These are phyloP conservation scores for Saccharomycopsis guyanensis DNA, from an alignment of 805 yeast species.

Conservation along the genomic window DNA sequence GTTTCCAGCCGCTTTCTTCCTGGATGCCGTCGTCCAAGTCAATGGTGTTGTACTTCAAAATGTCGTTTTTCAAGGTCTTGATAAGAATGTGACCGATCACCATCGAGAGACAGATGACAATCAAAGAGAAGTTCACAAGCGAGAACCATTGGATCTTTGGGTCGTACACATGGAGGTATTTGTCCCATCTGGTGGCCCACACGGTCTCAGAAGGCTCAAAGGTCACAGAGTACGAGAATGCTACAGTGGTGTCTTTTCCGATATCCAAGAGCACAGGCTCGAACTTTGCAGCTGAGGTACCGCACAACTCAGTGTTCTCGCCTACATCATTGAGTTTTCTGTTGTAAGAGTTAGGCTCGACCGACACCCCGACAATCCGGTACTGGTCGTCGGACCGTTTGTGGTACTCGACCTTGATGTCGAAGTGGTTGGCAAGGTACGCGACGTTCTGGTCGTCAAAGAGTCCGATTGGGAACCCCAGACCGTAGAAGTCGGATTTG, in stretches of 20 bases:
- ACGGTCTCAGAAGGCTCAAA: slow-evolving; percentile 65
- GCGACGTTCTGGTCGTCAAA: slow-evolving; percentile 51
- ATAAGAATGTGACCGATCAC: slow-evolving; percentile 73
- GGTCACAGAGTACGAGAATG: slow-evolving; percentile 75
- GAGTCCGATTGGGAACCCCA: slow-evolving; percentile 75
- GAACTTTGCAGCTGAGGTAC: not conserved
- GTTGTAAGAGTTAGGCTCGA: slow-evolving; percentile 56
- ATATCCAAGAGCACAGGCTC: slow-evolving; percentile 42
- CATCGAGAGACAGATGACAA: slow-evolving; percentile 68
- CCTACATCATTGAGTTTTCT: slow-evolving; percentile 22
- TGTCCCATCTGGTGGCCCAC: slow-evolving; percentile 99
- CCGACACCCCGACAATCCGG: slow-evolving; percentile 88
- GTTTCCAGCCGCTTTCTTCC: slow-evolving; percentile 96
- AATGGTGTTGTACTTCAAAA: slow-evolving; percentile 80
- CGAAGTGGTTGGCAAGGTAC: slow-evolving; percentile 74
- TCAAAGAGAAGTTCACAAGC: slow-evolving; percentile 72
- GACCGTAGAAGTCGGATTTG: slow-evolving; percentile 55
- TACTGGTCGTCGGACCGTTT: slow-evolving; percentile 54
- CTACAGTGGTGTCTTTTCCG: slow-evolving; percentile 48
- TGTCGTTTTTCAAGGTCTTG: slow-evolving; percentile 77
- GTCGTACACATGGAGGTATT: slow-evolving; percentile 83
- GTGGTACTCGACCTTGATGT: slow-evolving; percentile 76
- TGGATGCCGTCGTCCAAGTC: slow-evolving; percentile 68
- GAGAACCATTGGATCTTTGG: slow-evolving; percentile 97
- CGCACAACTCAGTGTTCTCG: not conserved